Evolutionary conservation across 2,329 filamentous ascomycete species (phyloP).

Genomic region (Hymenoscyphus fraxineus): DNA sequence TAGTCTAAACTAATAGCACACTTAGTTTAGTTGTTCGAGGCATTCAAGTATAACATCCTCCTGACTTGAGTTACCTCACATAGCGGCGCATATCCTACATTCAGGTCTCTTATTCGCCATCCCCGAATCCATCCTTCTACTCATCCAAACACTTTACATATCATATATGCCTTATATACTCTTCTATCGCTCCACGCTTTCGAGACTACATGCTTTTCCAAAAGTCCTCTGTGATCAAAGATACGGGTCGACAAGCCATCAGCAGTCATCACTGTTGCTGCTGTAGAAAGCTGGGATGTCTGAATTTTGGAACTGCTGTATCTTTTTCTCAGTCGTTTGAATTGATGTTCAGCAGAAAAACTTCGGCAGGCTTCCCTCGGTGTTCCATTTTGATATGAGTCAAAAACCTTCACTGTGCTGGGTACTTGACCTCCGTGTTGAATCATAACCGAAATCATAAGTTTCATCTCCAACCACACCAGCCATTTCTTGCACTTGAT

Average conservation of each 20-base stretch:
- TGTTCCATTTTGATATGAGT: neutral
- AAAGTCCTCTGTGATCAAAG: too few species aligned
- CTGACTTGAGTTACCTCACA: too few species aligned
- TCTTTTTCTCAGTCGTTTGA: neutral
- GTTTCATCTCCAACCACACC: slow-evolving; percentile 18
- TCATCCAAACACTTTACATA: neutral
- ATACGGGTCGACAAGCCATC: too few species aligned
- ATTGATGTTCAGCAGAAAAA: neutral
- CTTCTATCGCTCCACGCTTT: neutral
- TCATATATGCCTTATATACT: neutral
- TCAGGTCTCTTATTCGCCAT: neutral
- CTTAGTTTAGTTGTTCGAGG: too few species aligned
- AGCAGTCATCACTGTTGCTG: too few species aligned
- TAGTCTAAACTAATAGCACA: too few species aligned
- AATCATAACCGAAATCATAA: slow-evolving; percentile 16
- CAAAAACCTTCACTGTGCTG: neutral
- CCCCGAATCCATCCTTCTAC: neutral
- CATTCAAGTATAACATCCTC: too few species aligned
- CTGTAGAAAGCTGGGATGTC: too few species aligned
- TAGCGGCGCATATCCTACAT: neutral
- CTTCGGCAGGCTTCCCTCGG: neutral
- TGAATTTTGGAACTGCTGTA: too few species aligned
- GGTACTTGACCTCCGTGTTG: slow-evolving; percentile 10
- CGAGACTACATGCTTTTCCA: too few species aligned
- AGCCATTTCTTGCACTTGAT: slow-evolving; percentile 11